A percentile compares a stretch with the other conserved stretches of the same genome.
phyloP scores from a whole-genome alignment of 352 stramenopile species.

The Pythium diclinum region DNA sequence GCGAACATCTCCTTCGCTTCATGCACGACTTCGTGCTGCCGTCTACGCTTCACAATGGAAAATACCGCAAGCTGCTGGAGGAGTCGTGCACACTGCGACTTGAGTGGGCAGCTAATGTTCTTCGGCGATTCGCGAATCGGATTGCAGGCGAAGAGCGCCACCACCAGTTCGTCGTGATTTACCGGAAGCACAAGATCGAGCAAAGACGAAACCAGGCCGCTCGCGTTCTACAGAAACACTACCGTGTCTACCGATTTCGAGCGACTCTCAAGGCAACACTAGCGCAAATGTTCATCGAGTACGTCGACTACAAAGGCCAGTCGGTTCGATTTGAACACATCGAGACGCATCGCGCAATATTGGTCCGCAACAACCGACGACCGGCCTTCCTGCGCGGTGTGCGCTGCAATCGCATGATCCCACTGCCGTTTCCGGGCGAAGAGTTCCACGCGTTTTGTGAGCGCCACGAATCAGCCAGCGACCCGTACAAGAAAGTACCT shows the following conservation, averaged over 20 bases:
- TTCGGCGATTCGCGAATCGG: conserved; percentile 44
- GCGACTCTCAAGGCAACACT: conserved; percentile 42
- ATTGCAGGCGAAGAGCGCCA: conserved; percentile 41
- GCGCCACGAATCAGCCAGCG: conserved; percentile 52
- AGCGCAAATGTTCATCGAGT: conserved; percentile 60
- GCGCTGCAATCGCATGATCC: conserved; percentile 42
- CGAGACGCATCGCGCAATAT: conserved; percentile 32
- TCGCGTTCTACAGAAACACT: conserved; percentile 42
- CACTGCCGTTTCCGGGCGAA: conserved; percentile 64
- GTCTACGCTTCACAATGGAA: conserved; percentile 52
- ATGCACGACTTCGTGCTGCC: conserved; percentile 66
- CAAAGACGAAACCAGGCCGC: conserved; percentile 26
- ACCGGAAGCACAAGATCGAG: conserved; percentile 32
- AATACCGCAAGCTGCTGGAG: conserved; percentile 52
- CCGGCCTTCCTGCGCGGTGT: conserved; percentile 60
- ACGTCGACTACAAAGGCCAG: conserved; percentile 43
- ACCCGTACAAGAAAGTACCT: conserved; percentile 23
- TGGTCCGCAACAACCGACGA: conserved; percentile 20
- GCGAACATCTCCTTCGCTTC: conserved; percentile 48
- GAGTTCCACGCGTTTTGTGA: conserved; percentile 65
- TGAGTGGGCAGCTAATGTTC: conserved; percentile 41
- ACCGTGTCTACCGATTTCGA: conserved; percentile 48
- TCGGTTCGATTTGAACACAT: conserved; percentile 45
- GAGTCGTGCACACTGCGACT: conserved; percentile 35
- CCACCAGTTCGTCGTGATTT: conserved; percentile 44